Percentiles rank a stretch among this genome's conserved stretches.
phyloP scores from a whole-genome alignment of 805 yeast genomes.

The Metschnikowia noctiluminum region DNA sequence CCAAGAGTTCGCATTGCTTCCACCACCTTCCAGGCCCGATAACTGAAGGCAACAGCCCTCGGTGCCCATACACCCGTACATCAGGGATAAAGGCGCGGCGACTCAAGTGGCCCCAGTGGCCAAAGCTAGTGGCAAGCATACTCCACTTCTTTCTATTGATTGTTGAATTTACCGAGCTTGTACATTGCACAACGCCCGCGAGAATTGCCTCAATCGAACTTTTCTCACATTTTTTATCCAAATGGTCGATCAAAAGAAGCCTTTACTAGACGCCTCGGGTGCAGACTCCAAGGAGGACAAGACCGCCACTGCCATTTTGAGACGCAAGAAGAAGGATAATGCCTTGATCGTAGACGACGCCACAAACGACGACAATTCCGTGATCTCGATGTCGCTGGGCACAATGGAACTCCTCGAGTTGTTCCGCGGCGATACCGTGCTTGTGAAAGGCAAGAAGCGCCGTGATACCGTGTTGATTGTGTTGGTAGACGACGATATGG shows the following conservation, averaged over 20 bases:
- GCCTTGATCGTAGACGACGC: slow-evolving; percentile 96
- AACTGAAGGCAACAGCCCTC: too few species aligned
- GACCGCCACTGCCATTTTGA: slow-evolving; percentile 95
- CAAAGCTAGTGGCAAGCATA: too few species aligned
- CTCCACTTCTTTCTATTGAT: too few species aligned
- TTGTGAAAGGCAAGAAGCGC: slow-evolving; percentile 97
- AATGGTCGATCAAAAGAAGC: slow-evolving; percentile 32
- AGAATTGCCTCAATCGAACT: too few species aligned
- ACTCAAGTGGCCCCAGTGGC: too few species aligned
- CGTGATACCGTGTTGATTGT: slow-evolving; percentile 96
- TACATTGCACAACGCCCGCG: too few species aligned
- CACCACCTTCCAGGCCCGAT: too few species aligned
- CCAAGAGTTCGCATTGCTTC: too few species aligned
- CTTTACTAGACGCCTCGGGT: slow-evolving; percentile 60
- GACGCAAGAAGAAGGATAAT: slow-evolving; percentile 97
- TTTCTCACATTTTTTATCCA: not conserved
- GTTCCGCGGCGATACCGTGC: slow-evolving; percentile 96
- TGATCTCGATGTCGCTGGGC: slow-evolving; percentile 88
- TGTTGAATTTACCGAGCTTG: too few species aligned
- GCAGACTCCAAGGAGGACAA: slow-evolving; percentile 53
- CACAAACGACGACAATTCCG: slow-evolving; percentile 93
- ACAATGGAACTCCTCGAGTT: slow-evolving; percentile 93
- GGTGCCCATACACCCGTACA: too few species aligned
- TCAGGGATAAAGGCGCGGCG: too few species aligned
- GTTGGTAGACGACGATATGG: slow-evolving; percentile 93